phyloP scores from a whole-genome alignment of 2,329 filamentous ascomycete genomes.

The Aspergillus persii region DNA sequence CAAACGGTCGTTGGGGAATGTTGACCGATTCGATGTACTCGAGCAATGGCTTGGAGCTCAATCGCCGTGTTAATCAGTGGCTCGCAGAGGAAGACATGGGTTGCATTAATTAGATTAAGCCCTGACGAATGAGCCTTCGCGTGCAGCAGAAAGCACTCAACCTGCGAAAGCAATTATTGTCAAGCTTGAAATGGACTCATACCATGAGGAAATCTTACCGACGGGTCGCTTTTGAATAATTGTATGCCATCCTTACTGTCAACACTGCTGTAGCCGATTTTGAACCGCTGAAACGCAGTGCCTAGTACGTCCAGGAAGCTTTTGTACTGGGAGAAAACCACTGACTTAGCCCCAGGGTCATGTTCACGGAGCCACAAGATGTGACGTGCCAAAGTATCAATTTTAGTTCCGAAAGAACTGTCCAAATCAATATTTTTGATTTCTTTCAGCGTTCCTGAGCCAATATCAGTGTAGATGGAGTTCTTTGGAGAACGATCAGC shows the following conservation, averaged over 20 bases:
- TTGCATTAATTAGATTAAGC: conserved; percentile 87
- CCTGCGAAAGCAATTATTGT: conserved; percentile 23
- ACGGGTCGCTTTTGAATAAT: conserved; percentile 72
- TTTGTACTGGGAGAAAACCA: conserved; percentile 90
- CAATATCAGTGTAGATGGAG: conserved; percentile 76
- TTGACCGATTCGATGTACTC: conserved; percentile 93
- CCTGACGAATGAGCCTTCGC: conserved; percentile 86
- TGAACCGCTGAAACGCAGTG: conserved; percentile 66
- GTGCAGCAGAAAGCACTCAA: conserved; percentile 85
- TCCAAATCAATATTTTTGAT: conserved; percentile 79
- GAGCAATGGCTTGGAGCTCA: conserved; percentile 90
- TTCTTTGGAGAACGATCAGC: conserved; percentile 35
- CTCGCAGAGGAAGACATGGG: conserved; percentile 91
- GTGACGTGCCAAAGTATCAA: conserved; percentile 79
- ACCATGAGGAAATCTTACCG: conserved; percentile 28
- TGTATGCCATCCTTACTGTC: conserved; percentile 67
- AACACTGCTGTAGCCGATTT: conserved; percentile 72
- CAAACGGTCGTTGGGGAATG: conserved; percentile 85
- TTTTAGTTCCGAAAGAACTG: conserved; percentile 79
- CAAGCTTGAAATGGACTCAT: neutral
- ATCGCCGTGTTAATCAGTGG: conserved; percentile 90
- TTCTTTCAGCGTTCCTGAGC: conserved; percentile 66
- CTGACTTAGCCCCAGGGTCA: conserved; percentile 83
- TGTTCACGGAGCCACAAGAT: conserved; percentile 79
- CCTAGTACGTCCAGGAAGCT: conserved; percentile 75